phyloP scores from a whole-genome alignment of 1,139 yeast genomes.

The Hansenula lynferdii region DNA sequence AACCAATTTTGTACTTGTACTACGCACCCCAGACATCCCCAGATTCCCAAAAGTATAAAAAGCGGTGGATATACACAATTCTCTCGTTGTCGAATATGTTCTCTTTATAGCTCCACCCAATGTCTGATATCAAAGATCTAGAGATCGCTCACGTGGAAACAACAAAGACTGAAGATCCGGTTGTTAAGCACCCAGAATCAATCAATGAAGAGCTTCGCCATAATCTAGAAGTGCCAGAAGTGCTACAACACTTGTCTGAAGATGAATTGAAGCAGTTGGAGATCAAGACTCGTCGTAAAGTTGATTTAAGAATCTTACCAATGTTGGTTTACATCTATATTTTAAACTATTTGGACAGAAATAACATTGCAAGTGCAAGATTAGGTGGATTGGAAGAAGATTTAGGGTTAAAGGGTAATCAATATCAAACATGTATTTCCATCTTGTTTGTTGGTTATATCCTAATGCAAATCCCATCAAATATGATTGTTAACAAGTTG shows the following conservation, averaged over 20 bases:
- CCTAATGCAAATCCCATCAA: constrained; percentile 52
- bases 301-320: constrained; percentile 52
- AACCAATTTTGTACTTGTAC: no score
- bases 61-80: no score
- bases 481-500: constrained; percentile 35
- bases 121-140: background rate
- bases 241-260: background rate
- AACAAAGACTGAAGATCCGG: no score
- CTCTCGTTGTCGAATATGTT: background rate
- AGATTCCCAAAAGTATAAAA: no score
- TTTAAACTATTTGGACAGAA: constrained; percentile 52
- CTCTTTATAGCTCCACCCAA: background rate
- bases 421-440: constrained; percentile 50
- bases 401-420: constrained; percentile 39
- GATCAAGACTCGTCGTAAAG: constrained; percentile 35
- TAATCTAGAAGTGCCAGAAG: background rate
- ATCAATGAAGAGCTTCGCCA: background rate
- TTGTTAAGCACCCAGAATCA: no score
- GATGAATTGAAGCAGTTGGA: constrained; percentile 1
- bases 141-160: background rate
- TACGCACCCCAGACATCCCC: no score
- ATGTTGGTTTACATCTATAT: constrained; percentile 50
- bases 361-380: constrained; percentile 56
- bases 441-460: constrained; percentile 57
- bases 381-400: constrained; percentile 51